Percentiles rank a stretch among this genome's conserved stretches.
Conservation (phyloP, 768 basidiomycete species). For the Pleurotus pulmonarius region DNA sequence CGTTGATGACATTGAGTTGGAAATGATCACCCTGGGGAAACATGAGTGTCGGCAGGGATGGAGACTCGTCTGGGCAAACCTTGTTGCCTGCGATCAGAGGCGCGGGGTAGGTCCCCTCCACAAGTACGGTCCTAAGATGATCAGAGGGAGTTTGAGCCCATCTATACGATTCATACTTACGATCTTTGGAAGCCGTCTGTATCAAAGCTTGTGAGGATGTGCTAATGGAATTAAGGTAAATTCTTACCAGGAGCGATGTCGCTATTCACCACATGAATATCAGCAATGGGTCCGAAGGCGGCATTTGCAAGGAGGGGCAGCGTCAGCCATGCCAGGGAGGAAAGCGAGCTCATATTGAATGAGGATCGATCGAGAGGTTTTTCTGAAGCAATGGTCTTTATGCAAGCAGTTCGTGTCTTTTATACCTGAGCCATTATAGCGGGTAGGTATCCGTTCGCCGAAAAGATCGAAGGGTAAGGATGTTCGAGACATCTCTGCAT, state of each 20-base stretch:
- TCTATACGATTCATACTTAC: not conserved
- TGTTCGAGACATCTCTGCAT: too few species aligned
- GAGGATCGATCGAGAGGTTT: not conserved
- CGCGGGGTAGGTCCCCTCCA: constrained; percentile 4
- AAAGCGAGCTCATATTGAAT: not conserved
- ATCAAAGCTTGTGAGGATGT: not conserved
- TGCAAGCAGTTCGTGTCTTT: too few species aligned
- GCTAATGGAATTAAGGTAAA: not conserved
- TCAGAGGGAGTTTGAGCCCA: not conserved
- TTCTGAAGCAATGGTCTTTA: too few species aligned
- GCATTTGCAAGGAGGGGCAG: not conserved
- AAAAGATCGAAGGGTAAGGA: too few species aligned
- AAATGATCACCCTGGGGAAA: constrained; percentile 1
- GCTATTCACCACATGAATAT: constrained; percentile 1
- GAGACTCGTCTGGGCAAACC: not conserved
- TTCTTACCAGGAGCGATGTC: not conserved
- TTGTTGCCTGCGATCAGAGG: constrained; percentile 6
- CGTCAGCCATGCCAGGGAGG: not conserved
- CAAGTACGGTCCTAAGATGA: constrained; percentile 1
- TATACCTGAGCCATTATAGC: too few species aligned
- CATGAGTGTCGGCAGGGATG: not conserved
- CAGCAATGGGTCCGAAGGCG: constrained; percentile 4
- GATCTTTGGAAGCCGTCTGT: not conserved
- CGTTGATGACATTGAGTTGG: constrained; percentile 4
- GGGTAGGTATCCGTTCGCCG: too few species aligned